Conservation (phyloP, 2,329 filamentous ascomycete species). For the Lizonia empirigonia region DNA sequence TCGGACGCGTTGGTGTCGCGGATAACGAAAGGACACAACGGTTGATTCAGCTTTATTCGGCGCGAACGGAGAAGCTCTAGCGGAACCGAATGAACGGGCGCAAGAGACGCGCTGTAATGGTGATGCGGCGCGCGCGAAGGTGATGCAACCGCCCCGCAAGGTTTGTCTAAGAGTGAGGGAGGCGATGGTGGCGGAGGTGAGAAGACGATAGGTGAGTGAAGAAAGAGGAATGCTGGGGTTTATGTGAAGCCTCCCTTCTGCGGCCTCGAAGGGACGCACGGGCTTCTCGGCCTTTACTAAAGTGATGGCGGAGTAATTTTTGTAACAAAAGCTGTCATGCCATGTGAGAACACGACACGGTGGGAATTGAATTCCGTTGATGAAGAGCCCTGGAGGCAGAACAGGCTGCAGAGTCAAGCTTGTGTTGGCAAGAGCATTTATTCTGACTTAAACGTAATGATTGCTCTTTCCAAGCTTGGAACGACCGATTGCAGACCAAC, state of each 20-base stretch:
- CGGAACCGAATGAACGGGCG: constrained; percentile 30
- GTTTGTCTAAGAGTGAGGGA: constrained; percentile 11
- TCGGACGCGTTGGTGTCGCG: constrained; percentile 28
- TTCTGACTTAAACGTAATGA: not conserved
- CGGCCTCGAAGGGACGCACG: constrained; percentile 29
- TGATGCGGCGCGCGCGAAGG: constrained; percentile 23
- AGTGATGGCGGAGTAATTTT: constrained; percentile 31
- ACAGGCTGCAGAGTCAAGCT: not conserved
- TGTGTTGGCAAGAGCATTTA: not conserved
- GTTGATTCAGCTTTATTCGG: constrained; percentile 39
- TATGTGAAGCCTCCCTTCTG: constrained; percentile 38
- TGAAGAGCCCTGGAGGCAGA: not conserved
- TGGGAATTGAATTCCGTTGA: not conserved
- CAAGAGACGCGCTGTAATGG: constrained; percentile 22
- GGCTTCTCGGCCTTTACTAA: constrained; percentile 31
- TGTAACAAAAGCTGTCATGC: constrained; percentile 25
- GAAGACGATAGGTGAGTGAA: constrained; percentile 24
- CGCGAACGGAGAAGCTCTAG: constrained; percentile 32
- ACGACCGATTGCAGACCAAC: not conserved
- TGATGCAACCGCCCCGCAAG: constrained; percentile 22
- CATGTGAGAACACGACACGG: not conserved
- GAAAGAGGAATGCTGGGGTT: constrained; percentile 40
- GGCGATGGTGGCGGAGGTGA: constrained; percentile 28
- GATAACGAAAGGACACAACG: constrained; percentile 29
- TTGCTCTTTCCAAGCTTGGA: not conserved